These are phyloP conservation scores for Triticum turgidum DNA, from an alignment of 176 grass and related monocot genomes.

Conservation along the genomic window DNA sequence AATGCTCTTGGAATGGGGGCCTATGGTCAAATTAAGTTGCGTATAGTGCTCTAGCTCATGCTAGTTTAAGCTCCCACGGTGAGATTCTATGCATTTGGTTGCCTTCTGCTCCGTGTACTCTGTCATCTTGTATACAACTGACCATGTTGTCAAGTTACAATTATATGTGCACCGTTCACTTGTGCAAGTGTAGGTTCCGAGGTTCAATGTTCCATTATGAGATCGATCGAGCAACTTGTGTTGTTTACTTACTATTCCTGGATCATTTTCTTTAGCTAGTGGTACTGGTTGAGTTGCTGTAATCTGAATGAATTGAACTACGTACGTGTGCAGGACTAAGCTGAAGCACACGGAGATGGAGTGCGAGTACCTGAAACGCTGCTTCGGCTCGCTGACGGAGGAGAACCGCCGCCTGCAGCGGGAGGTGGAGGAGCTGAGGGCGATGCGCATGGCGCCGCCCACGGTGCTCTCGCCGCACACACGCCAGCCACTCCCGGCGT, in stretches of 20 bases:
- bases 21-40: slow-evolving; percentile 33
- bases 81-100: neutral
- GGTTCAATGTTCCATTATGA: neutral
- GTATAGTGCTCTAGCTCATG: neutral
- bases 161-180: neutral
- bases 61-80: neutral
- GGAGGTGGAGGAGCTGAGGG: slow-evolving; percentile 94
- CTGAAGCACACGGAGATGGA: slow-evolving; percentile 99
- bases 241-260: too few species aligned
- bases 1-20: slow-evolving; percentile 39
- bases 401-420: slow-evolving; percentile 93
- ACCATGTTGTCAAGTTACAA: slow-evolving; percentile 6
- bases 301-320: neutral
- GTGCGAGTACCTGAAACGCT: slow-evolving; percentile 94
- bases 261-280: neutral
- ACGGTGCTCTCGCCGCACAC: slow-evolving; percentile 93
- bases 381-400: slow-evolving; percentile 95
- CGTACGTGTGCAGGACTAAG: slow-evolving; percentile 66
- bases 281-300: neutral
- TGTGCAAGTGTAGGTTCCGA: neutral
- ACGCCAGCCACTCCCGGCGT: slow-evolving; percentile 76
- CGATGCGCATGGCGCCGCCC: slow-evolving; percentile 79
- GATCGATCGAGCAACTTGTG: neutral
- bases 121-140: neutral
- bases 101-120: neutral